A percentile compares a stretch with the other conserved stretches of the same genome.
Conservation (phyloP, 2,329 filamentous ascomycete genomes). For the Colletotrichum nymphaeae region DNA sequence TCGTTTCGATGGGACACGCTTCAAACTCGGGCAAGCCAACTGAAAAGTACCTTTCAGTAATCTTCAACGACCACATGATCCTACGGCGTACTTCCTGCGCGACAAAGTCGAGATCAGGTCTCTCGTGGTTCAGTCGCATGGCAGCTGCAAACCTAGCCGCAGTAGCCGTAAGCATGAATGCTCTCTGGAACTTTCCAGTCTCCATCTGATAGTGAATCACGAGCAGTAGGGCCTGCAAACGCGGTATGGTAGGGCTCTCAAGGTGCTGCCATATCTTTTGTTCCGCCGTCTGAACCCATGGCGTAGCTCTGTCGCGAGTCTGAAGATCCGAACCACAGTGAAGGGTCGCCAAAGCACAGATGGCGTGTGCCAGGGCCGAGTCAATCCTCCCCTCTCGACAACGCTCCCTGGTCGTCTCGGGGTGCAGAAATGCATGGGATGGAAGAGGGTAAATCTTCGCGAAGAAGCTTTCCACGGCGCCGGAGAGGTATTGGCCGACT, state of each 20-base stretch:
- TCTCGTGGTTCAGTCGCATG: conserved; percentile 53
- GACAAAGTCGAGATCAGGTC: conserved; percentile 44
- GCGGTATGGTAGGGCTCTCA: conserved; percentile 41
- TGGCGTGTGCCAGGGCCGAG: conserved; percentile 44
- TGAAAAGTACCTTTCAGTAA: conserved; percentile 53
- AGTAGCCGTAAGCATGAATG: conserved; percentile 51
- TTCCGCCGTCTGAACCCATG: conserved; percentile 47
- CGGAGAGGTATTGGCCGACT: conserved; percentile 36
- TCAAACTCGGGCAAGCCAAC: conserved; percentile 55
- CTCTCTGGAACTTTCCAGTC: conserved; percentile 55
- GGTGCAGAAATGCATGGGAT: conserved; percentile 49
- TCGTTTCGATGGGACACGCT: conserved; percentile 50
- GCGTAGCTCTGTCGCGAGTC: conserved; percentile 36
- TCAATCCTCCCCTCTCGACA: conserved; percentile 45
- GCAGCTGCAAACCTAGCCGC: conserved; percentile 50
- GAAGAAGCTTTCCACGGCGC: conserved; percentile 41
- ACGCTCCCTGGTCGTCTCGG: conserved; percentile 45
- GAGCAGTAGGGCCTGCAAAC: conserved; percentile 55
- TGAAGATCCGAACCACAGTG: conserved; percentile 40
- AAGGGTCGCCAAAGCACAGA: conserved; percentile 47
- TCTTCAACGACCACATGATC: conserved; percentile 53
- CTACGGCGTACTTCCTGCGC: conserved; percentile 52
- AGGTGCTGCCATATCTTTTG: conserved; percentile 45
- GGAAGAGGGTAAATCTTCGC: conserved; percentile 40
- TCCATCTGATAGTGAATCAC: conserved; percentile 58